phyloP scores from a whole-genome alignment of 768 basidiomycete genomes.

The Trametopsis cervina region DNA sequence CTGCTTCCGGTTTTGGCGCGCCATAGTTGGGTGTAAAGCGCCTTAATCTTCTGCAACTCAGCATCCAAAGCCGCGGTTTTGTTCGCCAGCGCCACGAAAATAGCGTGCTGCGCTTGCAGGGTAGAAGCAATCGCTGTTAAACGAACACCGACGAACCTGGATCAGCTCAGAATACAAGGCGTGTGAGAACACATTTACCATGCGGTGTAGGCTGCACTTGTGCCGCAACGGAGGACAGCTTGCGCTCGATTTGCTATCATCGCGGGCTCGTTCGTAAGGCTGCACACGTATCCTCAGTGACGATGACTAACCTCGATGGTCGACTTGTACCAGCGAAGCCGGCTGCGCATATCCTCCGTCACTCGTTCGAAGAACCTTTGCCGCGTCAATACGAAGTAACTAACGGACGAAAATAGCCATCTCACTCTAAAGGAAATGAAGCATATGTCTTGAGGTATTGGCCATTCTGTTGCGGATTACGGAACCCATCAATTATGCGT shows the following conservation, averaged over 20 bases:
- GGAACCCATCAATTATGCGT: conserved; percentile 72
- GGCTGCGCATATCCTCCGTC: conserved; percentile 63
- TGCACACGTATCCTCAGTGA: not conserved
- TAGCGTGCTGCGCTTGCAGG: conserved; percentile 72
- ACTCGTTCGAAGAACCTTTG: conserved; percentile 66
- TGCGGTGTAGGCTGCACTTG: conserved; percentile 70
- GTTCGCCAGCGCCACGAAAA: conserved; percentile 69
- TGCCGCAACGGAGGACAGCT: conserved; percentile 58
- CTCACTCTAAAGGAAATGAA: conserved; percentile 76
- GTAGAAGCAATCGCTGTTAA: conserved; percentile 61
- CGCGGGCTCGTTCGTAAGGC: conserved; percentile 9
- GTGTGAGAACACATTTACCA: conserved; percentile 47
- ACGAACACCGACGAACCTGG: too few species aligned
- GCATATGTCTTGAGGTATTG: conserved; percentile 72
- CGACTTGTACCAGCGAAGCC: conserved; percentile 70
- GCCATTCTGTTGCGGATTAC: conserved; percentile 64
- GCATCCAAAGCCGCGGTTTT: conserved; percentile 69
- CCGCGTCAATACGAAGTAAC: not conserved
- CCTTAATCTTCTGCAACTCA: conserved; percentile 72
- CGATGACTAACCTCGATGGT: conserved; percentile 60
- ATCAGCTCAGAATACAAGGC: too few species aligned
- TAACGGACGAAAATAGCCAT: conserved; percentile 11
- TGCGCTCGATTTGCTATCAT: conserved; percentile 74
- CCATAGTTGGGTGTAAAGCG: conserved; percentile 72
- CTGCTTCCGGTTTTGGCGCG: conserved; percentile 74